These are phyloP conservation scores for Acanthamoeba royreba DNA, from an alignment of 208 protist species.

Conservation along the genomic window DNA sequence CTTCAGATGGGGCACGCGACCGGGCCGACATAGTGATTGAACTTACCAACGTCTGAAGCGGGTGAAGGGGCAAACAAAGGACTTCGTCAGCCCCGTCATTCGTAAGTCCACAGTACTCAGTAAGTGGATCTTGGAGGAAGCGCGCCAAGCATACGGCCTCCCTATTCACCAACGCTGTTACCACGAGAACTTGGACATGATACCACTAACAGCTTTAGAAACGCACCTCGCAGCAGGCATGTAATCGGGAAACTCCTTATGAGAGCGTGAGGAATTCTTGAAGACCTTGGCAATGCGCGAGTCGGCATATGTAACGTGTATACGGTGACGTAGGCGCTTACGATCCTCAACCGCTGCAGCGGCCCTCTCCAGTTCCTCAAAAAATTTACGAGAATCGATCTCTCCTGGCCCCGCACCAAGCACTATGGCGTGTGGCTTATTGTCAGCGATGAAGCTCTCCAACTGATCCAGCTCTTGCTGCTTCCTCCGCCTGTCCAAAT, in stretches of 20 bases:
- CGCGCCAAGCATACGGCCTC: slow-evolving; percentile 60
- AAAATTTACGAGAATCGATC: background rate
- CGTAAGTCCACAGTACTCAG: slow-evolving; percentile 57
- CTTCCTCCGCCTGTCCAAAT: background rate
- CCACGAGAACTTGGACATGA: background rate
- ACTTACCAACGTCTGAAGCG: background rate
- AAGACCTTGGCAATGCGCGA: background rate
- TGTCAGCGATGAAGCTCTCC: background rate
- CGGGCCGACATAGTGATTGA: too few species aligned
- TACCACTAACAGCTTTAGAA: background rate
- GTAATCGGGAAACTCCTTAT: slow-evolving; percentile 58
- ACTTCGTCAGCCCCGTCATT: background rate
- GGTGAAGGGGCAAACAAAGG: background rate
- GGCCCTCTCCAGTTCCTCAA: background rate
- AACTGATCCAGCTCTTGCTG: background rate
- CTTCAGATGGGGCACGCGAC: too few species aligned
- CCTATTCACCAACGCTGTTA: background rate
- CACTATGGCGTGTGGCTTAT: background rate
- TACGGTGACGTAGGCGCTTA: background rate
- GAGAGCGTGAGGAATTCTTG: background rate
- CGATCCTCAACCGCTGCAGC: background rate
- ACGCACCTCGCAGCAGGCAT: background rate
- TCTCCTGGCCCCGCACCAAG: background rate
- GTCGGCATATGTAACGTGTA: slow-evolving; percentile 24
- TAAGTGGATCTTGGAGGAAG: slow-evolving; percentile 63